Evolutionary conservation across 2,329 filamentous ascomycete species (phyloP), one percentile per base, ranked within the genome.

Genomic region (Aspergillus sp.): DNA sequence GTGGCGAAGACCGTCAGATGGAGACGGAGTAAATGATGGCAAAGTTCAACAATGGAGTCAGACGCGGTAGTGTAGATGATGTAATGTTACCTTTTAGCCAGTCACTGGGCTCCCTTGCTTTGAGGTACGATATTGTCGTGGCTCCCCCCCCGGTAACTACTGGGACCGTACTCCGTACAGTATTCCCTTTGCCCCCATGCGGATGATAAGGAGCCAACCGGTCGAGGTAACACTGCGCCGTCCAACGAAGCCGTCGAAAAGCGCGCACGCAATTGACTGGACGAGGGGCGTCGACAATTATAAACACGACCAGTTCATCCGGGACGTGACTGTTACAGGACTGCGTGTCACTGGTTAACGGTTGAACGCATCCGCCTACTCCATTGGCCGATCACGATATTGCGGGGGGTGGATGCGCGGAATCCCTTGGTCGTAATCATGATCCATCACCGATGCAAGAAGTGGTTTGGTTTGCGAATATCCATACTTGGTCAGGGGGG

Each of bases 331-430:
- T 24, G 54, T 55, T 22, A 49, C 31, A 55, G 52, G 49, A 42
- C 53, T 56, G 57, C 53, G 42, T 56, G 57, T 52, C 57, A 53
- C 53, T 50, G 32, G 45, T 51, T 39, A 55, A 39, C 53, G 57
- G 57, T 51, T 49, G 42, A 45, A 52, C 53, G 47, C 32, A 56
- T 51, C 32, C 42, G 29, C 26, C 24, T 22, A 36, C 36, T 51
- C 54, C 47, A 20, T 18, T 45, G 32, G 36, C 49, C 20, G 16
- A 49, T 47, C 18, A 47, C 18, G 3, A 24, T 22, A 20, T 24
- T 47, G 45, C 45, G 22, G 45, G 45, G 45, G 22, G 36, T 42
- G 36, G 36, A 42, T n/a, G 36, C 5, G 12, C 36, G 36, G 45
- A 47, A 47, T 20, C 45, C 45, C 45, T 47, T 20, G 22, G 47